Percentiles rank a stretch among this genome's conserved stretches.
phyloP scores from a whole-genome alignment of 768 basidiomycete species.

The Mycena galericulata region DNA sequence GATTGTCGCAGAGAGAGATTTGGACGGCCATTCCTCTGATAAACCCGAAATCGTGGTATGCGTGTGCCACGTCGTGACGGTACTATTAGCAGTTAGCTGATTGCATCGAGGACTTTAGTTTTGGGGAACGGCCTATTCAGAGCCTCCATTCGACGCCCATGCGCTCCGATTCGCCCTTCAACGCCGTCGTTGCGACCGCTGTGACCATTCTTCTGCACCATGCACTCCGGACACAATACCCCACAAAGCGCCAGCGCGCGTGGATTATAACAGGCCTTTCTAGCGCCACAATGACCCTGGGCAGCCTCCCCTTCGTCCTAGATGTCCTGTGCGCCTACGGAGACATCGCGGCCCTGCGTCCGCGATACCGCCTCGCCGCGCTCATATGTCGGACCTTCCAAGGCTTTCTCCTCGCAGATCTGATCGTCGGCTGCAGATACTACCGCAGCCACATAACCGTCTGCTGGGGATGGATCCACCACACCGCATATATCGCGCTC shows the following conservation, averaged over 20 bases:
- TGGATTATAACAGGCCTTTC: slow-evolving; percentile 61
- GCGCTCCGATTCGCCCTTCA: not conserved
- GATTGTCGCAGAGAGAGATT: no score
- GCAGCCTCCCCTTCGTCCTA: slow-evolving; percentile 54
- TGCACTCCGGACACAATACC: slow-evolving; percentile 43
- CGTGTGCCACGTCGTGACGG: no score
- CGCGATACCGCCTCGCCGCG: slow-evolving; percentile 39
- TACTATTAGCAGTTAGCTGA: no score
- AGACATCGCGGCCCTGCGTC: slow-evolving; percentile 39
- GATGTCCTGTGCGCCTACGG: slow-evolving; percentile 43
- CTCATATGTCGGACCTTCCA: slow-evolving; percentile 56
- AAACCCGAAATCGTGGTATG: no score
- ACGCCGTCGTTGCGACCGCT: not conserved
- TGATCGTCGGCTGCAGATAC: slow-evolving; percentile 56
- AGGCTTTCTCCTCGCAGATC: slow-evolving; percentile 59
- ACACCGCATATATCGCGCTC: slow-evolving; percentile 55
- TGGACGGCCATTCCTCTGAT: no score
- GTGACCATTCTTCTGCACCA: slow-evolving; percentile 40
- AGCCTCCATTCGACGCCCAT: no score
- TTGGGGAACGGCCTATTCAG: no score
- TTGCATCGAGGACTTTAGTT: no score
- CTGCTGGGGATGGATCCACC: slow-evolving; percentile 68
- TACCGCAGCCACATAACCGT: slow-evolving; percentile 62
- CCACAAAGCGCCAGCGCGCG: slow-evolving; percentile 55
- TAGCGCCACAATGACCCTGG: slow-evolving; percentile 54